These are phyloP conservation scores for Candolleomyces eurysporus DNA, from an alignment of 768 basidiomycete genomes.

Conservation along the genomic window DNA sequence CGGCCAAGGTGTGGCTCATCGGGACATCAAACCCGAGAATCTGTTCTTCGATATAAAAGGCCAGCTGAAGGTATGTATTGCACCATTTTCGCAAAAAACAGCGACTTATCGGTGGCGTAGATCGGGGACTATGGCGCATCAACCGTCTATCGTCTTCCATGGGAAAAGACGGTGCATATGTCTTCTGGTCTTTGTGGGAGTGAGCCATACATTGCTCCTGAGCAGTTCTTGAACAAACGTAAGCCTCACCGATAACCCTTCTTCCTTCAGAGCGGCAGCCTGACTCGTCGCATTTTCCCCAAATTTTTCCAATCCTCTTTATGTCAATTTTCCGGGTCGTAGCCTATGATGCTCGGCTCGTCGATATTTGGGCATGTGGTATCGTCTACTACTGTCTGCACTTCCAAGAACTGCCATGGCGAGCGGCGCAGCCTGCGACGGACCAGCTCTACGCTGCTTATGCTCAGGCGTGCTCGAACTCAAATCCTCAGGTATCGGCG, in stretches of 20 bases:
- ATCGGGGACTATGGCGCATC: conserved; percentile 99
- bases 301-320: not conserved
- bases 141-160: conserved; percentile 97
- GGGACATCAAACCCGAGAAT: conserved; percentile 98
- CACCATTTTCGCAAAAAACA: not conserved
- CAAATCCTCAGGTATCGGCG: conserved; percentile 41
- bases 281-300: conserved; percentile 13
- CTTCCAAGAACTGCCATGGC: conserved; percentile 98
- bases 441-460: conserved; percentile 85
- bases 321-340: not conserved
- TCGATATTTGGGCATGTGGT: conserved; percentile 97
- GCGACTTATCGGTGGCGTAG: conserved; percentile 33
- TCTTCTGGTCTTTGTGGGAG: conserved; percentile 96
- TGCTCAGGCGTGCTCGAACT: conserved; percentile 51
- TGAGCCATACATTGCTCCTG: conserved; percentile 98
- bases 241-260: conserved; percentile 43
- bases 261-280: conserved; percentile 18
- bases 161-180: conserved; percentile 97
- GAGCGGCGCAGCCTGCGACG: conserved; percentile 74
- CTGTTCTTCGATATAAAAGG: conserved; percentile 90
- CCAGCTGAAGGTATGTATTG: conserved; percentile 77
- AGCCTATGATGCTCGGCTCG: conserved; percentile 97
- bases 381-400: conserved; percentile 98
- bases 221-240: conserved; percentile 97
- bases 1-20: conserved; percentile 94